Conservation (phyloP, 352 stramenopile genomes). For the Phytophthora citrophthora region DNA sequence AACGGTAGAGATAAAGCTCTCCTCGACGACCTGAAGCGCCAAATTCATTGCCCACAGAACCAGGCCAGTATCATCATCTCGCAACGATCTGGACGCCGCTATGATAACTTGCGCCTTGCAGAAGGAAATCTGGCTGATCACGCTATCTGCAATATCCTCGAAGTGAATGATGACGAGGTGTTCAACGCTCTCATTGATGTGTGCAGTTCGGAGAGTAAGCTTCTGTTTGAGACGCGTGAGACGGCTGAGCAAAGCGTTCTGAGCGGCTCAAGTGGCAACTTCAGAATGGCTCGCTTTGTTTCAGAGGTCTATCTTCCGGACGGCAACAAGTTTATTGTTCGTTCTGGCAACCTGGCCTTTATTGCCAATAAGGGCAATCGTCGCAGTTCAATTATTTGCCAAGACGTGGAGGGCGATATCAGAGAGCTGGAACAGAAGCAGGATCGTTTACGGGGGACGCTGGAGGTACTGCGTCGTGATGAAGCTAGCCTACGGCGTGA, state of each 20-base stretch:
- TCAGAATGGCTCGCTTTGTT: conserved; percentile 70
- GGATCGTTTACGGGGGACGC: conserved; percentile 52
- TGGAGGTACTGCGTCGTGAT: conserved; percentile 59
- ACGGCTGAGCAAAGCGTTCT: conserved; percentile 61
- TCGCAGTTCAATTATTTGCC: conserved; percentile 75
- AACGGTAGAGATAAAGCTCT: conserved; percentile 80
- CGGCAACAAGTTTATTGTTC: conserved; percentile 83
- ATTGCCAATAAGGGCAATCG: conserved; percentile 76
- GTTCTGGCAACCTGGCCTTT: conserved; percentile 77
- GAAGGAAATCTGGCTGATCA: conserved; percentile 58
- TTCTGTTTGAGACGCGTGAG: conserved; percentile 72
- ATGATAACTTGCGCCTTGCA: conserved; percentile 62
- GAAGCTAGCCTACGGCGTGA: conserved; percentile 53
- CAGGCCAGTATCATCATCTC: conserved; percentile 86
- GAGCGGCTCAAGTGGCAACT: conserved; percentile 58
- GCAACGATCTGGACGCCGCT: conserved; percentile 55
- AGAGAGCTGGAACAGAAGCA: conserved; percentile 61
- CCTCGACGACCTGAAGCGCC: conserved; percentile 77
- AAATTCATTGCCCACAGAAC: conserved; percentile 66
- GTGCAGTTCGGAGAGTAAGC: conserved; percentile 77
- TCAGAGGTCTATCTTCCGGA: conserved; percentile 74
- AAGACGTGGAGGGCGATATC: conserved; percentile 72
- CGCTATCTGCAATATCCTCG: conserved; percentile 79
- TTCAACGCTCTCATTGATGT: conserved; percentile 86
- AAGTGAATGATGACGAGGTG: conserved; percentile 76